These are phyloP conservation scores for Salix brachista DNA, from an alignment of 345 rosid species.

Conservation along the genomic window DNA sequence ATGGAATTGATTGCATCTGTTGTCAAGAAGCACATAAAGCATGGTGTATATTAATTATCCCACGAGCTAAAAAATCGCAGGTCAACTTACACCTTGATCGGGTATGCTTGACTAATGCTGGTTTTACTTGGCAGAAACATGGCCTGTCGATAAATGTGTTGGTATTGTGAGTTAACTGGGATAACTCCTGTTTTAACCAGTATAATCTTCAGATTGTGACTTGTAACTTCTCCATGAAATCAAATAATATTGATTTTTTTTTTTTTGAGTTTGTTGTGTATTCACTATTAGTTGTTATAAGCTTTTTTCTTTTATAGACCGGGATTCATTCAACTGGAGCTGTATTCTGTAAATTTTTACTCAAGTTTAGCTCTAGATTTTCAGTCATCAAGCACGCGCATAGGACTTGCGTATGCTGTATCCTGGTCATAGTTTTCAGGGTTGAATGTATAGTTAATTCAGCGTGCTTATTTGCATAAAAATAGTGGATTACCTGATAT, in stretches of 20 bases:
- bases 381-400: no score
- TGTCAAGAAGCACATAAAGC: neutral
- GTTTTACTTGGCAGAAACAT: constrained; percentile 4
- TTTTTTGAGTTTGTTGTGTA: neutral
- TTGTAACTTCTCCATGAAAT: constrained; percentile 13
- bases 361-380: neutral
- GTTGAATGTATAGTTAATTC: neutral
- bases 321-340: neutral
- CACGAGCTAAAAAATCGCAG: constrained; percentile 13
- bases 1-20: neutral
- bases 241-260: neutral
- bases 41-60: neutral
- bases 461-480: neutral
- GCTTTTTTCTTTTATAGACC: neutral
- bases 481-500: neutral
- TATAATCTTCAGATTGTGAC: constrained; percentile 1
- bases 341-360: neutral
- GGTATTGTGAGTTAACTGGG: constrained; percentile 7
- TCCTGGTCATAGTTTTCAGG: neutral
- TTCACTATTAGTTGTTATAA: neutral
- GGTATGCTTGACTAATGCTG: constrained; percentile 7
- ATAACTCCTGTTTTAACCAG: constrained; percentile 7
- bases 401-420: no score
- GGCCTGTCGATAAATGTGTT: constrained; percentile 9
- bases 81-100: constrained; percentile 6